Evolutionary conservation across 1,284 basidiomycete species (phyloP).

Genomic region (Thecaphora thlaspeos): DNA sequence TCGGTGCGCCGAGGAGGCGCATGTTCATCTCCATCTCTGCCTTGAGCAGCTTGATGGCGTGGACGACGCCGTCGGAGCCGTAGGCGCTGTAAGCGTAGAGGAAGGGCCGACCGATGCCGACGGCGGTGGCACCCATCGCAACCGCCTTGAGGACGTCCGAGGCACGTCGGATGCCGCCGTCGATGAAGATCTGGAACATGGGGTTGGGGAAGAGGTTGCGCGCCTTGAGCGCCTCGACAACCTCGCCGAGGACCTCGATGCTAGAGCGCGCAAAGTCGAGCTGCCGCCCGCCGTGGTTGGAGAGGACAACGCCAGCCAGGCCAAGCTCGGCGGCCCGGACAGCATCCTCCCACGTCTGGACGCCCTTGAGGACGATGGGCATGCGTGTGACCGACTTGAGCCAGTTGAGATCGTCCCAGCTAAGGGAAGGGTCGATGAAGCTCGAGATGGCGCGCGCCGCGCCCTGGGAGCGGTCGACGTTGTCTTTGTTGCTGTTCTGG

Average conservation of each 20-base stretch:
- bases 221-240: conserved; percentile 72
- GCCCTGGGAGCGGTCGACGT: conserved; percentile 39
- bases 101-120: conserved; percentile 84
- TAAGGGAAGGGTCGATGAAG: conserved; percentile 61
- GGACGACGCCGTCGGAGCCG: conserved; percentile 75
- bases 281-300: conserved; percentile 61
- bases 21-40: conserved; percentile 80
- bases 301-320: conserved; percentile 59
- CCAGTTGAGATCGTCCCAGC: conserved; percentile 69
- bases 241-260: conserved; percentile 69
- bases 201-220: conserved; percentile 64
- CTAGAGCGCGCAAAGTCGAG: conserved; percentile 52
- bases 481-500: conserved; percentile 52
- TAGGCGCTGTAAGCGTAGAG: conserved; percentile 88
- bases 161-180: conserved; percentile 83
- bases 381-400: conserved; percentile 71
- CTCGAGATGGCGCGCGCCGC: conserved; percentile 61
- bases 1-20: conserved; percentile 73
- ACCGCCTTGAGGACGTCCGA: conserved; percentile 76
- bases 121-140: conserved; percentile 85
- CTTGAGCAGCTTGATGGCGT: conserved; percentile 69
- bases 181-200: conserved; percentile 77
- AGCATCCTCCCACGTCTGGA: conserved; percentile 66
- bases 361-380: conserved; percentile 81
- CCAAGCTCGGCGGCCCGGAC: conserved; percentile 65